Conservation (phyloP, 2,329 filamentous ascomycete genomes). For the Fusarium sterilihyphosum region DNA sequence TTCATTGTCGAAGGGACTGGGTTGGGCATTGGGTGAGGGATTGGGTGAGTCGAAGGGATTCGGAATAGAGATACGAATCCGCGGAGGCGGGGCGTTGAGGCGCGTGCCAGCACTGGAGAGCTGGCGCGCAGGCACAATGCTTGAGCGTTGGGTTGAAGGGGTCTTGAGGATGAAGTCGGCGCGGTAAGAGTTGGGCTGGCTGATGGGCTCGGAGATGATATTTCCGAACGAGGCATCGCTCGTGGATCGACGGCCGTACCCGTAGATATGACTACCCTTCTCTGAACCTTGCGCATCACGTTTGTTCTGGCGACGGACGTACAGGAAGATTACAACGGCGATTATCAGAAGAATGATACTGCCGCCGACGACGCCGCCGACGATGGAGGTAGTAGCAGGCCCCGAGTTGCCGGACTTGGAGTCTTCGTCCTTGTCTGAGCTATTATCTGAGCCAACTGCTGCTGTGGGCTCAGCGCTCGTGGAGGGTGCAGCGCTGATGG, state of each 20-base stretch:
- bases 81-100: conserved; percentile 24
- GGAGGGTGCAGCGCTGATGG: conserved; percentile 37
- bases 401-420: conserved; percentile 34
- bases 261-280: conserved; percentile 34
- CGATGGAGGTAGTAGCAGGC: conserved; percentile 51
- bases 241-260: conserved; percentile 25
- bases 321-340: conserved; percentile 53
- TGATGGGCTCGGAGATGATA: conserved; percentile 68
- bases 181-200: conserved; percentile 55
- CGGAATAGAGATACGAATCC: conserved; percentile 47
- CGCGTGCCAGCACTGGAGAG: conserved; percentile 24
- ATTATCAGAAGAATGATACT: conserved; percentile 54
- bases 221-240: conserved; percentile 48
- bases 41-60: conserved; percentile 51
- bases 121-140: conserved; percentile 17
- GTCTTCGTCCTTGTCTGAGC: conserved; percentile 9
- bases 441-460: conserved; percentile 15
- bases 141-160: conserved; percentile 29
- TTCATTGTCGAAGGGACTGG: conserved; percentile 40
- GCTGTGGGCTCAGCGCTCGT: conserved; percentile 27
- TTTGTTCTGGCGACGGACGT: conserved; percentile 48
- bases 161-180: conserved; percentile 63
- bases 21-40: conserved; percentile 39
- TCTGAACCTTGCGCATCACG: conserved; percentile 24
- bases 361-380: conserved; percentile 60